Base-by-base conservation (phyloP, 2,329 filamentous ascomycete species). In the Cryoendolithus antarcticus region DNA sequence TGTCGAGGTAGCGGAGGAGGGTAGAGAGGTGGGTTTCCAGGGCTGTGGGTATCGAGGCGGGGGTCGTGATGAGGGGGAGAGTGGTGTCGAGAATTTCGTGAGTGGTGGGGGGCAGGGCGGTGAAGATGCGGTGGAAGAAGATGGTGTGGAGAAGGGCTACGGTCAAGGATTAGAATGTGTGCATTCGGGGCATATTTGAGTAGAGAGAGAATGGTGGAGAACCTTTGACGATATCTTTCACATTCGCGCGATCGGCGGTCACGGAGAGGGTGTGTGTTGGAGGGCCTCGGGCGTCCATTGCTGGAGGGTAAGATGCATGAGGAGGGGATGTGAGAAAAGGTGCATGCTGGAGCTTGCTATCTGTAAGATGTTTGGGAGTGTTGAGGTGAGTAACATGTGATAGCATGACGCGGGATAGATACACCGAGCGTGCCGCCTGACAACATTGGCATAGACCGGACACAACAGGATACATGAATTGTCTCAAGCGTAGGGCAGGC, bases 241-340 rank as follows among this genome's bases (percentile, higher is more conserved):
- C 85, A 40, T 82, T 91, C 32, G 77, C 75, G 37, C 86, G 84
- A 63, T 96, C 91, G 43, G 88, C 84, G 60, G 95, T 93, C 57
- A 93, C 80, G 60, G 95, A 88, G 59, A 98, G 75, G 50, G 84
- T 85, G 66, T 93, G 94, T 64, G 95, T 86, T 53, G 86, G 85
- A 43, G 84, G 77, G 52, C 68, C 67, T 59, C 73, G 71, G 60
- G 69, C 69, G 52, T 82, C 77, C 77, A 81, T 82, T 8, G 24
- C 24, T 27, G 4, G 24, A 27, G 3, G 24, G 6, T 8, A 8
- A 6, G 7, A 27, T 27, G 24, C 24, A 27, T 27, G 24, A 27
- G 24, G 24, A 27, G 7, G 6, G 24, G 6, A 4, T 27, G 24
- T 8, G 24, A 27, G 24, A 27, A 6, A 4, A 27, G 3, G 24